A percentile compares a stretch with the other conserved stretches of the same genome.
phyloP scores from a whole-genome alignment of 2,329 filamentous ascomycete species.

The Drechslerella stenobrocha region DNA sequence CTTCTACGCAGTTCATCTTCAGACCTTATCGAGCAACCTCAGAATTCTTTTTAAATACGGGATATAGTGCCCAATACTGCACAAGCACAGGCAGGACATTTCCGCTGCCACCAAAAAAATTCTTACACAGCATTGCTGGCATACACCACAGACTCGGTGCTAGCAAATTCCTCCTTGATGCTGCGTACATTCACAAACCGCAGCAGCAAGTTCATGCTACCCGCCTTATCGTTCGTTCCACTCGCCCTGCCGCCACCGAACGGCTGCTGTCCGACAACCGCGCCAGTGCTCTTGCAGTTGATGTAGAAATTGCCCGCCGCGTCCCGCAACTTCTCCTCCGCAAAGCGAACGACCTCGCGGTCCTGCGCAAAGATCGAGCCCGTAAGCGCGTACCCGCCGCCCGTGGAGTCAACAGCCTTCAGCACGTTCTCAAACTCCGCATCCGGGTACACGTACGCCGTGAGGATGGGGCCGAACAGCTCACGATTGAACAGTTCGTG shows the following conservation, averaged over 20 bases:
- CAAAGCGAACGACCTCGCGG: slow-evolving; percentile 66
- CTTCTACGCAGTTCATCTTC: too few relatives aligned
- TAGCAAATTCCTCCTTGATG: slow-evolving; percentile 74
- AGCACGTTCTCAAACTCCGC: slow-evolving; percentile 56
- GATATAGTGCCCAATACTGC: slow-evolving; percentile 1
- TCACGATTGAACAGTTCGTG: slow-evolving; percentile 76
- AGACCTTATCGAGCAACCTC: too few relatives aligned
- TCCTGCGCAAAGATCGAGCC: slow-evolving; percentile 75
- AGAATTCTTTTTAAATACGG: too few relatives aligned
- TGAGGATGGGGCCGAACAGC: slow-evolving; percentile 78
- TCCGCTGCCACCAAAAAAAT: neutral
- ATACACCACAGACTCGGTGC: slow-evolving; percentile 67
- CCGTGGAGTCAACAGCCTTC: slow-evolving; percentile 57
- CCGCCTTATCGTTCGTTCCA: slow-evolving; percentile 74
- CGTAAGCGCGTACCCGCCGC: slow-evolving; percentile 73
- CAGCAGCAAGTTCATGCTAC: slow-evolving; percentile 66
- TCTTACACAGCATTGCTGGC: slow-evolving; percentile 69
- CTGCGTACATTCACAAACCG: slow-evolving; percentile 70
- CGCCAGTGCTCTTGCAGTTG: slow-evolving; percentile 78
- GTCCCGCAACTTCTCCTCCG: slow-evolving; percentile 72
- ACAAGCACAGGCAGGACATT: neutral
- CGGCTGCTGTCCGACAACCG: slow-evolving; percentile 72
- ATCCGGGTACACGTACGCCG: slow-evolving; percentile 78
- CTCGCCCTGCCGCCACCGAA: slow-evolving; percentile 71
- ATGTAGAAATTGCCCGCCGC: slow-evolving; percentile 82